Conservation (phyloP, 371 early-diverging fungal genomes). For the Syncephalastrum sp. region DNA sequence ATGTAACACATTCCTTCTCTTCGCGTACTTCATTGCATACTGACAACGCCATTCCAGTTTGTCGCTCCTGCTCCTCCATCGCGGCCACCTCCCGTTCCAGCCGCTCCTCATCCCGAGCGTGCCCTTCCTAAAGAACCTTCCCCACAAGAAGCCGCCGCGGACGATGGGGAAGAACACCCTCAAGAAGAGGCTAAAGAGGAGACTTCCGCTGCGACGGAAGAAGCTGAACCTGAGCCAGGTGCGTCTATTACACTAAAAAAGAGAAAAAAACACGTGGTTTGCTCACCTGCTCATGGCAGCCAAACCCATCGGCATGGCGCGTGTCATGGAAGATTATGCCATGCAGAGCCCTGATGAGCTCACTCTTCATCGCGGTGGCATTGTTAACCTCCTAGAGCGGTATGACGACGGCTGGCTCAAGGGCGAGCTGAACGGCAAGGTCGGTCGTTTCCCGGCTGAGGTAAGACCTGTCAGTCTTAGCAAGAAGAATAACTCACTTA, state of each 20-base stretch:
- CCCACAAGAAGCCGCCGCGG: not conserved
- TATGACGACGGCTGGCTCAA: slow-evolving; percentile 69
- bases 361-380: slow-evolving; percentile 62
- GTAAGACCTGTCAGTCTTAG: slow-evolving; percentile 26
- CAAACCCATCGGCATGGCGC: slow-evolving; percentile 48
- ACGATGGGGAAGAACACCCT: not conserved
- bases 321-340: slow-evolving; percentile 69
- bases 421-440: slow-evolving; percentile 68
- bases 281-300: slow-evolving; percentile 12
- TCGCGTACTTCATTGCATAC: too few species aligned
- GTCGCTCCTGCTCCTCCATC: too few species aligned
- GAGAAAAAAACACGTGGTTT: not conserved
- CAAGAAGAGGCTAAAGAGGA: not conserved
- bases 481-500: not conserved
- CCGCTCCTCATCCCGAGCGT: too few species aligned
- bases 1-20: slow-evolving; percentile 38
- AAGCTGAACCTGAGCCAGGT: too few species aligned
- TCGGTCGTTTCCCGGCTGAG: slow-evolving; percentile 69
- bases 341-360: slow-evolving; percentile 70
- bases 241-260: not conserved
- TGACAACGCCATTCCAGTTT: too few species aligned
- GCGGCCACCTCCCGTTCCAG: too few species aligned
- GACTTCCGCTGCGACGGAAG: too few species aligned
- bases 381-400: slow-evolving; percentile 64
- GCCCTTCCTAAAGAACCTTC: too few species aligned